These are phyloP conservation scores for Jimgerdemannia lactiflua DNA, from an alignment of 192 early-diverging fungal genomes.

Conservation along the genomic window DNA sequence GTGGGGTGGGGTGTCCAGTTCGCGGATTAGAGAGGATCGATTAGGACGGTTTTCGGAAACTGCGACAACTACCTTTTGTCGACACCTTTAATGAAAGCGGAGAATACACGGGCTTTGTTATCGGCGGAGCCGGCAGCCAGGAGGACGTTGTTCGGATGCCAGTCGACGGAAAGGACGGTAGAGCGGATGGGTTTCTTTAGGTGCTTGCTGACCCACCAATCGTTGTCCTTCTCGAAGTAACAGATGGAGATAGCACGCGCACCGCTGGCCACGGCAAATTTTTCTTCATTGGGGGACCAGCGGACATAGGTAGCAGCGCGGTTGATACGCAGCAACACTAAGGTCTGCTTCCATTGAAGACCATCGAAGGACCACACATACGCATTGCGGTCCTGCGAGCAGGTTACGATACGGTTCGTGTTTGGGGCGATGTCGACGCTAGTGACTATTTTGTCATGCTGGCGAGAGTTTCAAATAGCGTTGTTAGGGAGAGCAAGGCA, in stretches of 20 bases:
- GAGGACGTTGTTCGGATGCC: slow-evolving; percentile 97
- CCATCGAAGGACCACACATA: slow-evolving; percentile 93
- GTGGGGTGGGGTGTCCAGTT: not conserved
- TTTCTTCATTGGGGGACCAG: slow-evolving; percentile 95
- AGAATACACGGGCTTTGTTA: slow-evolving; percentile 91
- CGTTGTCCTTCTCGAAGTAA: slow-evolving; percentile 94
- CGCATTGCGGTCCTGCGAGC: slow-evolving; percentile 98
- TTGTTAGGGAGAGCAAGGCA: not conserved
- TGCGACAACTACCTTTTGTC: slow-evolving; percentile 65
- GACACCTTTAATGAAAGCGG: slow-evolving; percentile 92
- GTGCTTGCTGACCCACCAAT: slow-evolving; percentile 98
- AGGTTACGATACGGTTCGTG: slow-evolving; percentile 93
- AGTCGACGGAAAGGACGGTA: slow-evolving; percentile 86
- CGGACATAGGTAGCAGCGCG: slow-evolving; percentile 91
- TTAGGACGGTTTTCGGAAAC: too few relatives aligned
- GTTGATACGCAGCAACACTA: slow-evolving; percentile 94
- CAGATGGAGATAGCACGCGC: slow-evolving; percentile 89
- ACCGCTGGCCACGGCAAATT: slow-evolving; percentile 97
- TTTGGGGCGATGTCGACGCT: slow-evolving; percentile 94
- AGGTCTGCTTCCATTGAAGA: slow-evolving; percentile 79
- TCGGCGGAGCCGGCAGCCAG: slow-evolving; percentile 88
- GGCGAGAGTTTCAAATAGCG: slow-evolving; percentile 1
- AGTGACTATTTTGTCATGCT: slow-evolving; percentile 96
- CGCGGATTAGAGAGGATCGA: too few relatives aligned
- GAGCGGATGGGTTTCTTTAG: slow-evolving; percentile 90